Conservation (phyloP, 2,329 filamentous ascomycete genomes). For the Pseudogymnoascus sp. region DNA sequence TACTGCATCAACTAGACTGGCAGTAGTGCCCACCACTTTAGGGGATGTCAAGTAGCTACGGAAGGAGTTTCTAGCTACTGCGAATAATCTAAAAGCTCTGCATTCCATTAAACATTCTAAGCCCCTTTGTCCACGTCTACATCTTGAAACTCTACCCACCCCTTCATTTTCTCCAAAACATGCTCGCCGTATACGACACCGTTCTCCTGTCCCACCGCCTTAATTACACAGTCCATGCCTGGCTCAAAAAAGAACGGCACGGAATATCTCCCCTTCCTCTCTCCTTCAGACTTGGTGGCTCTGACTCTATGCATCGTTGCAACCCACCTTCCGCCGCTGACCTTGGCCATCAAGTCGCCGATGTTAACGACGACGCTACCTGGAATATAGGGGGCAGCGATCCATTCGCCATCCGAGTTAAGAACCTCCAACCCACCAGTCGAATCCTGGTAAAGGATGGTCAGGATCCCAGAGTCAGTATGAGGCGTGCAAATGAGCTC, state of each 20-base stretch:
- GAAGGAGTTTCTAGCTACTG: neutral
- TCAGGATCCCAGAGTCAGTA: slow-evolving; percentile 39
- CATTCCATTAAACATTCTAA: neutral
- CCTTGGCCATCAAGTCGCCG: slow-evolving; percentile 35
- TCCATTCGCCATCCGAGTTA: slow-evolving; percentile 34
- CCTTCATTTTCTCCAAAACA: slow-evolving; percentile 36
- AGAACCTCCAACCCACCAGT: slow-evolving; percentile 40
- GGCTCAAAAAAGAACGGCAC: slow-evolving; percentile 42
- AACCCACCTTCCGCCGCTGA: slow-evolving; percentile 35
- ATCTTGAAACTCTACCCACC: slow-evolving; percentile 36
- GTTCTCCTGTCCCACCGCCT: slow-evolving; percentile 25
- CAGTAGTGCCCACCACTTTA: neutral
- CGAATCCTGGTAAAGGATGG: slow-evolving; percentile 38
- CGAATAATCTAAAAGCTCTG: neutral
- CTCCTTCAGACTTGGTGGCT: slow-evolving; percentile 20
- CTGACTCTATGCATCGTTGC: slow-evolving; percentile 39
- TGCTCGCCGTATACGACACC: slow-evolving; percentile 34
- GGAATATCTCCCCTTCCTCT: slow-evolving; percentile 27
- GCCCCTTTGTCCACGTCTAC: slow-evolving; percentile 3
- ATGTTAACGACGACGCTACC: slow-evolving; percentile 37
- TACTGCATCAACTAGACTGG: neutral
- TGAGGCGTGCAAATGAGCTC: slow-evolving; percentile 32
- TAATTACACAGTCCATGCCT: slow-evolving; percentile 33
- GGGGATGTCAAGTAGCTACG: neutral
- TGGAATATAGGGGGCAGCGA: slow-evolving; percentile 33